Percentiles rank a stretch among this genome's conserved stretches.
Evolutionary conservation across 495 filamentous ascomycete genomes (phyloP).

Genomic region (Aspergillus ellipticus): DNA sequence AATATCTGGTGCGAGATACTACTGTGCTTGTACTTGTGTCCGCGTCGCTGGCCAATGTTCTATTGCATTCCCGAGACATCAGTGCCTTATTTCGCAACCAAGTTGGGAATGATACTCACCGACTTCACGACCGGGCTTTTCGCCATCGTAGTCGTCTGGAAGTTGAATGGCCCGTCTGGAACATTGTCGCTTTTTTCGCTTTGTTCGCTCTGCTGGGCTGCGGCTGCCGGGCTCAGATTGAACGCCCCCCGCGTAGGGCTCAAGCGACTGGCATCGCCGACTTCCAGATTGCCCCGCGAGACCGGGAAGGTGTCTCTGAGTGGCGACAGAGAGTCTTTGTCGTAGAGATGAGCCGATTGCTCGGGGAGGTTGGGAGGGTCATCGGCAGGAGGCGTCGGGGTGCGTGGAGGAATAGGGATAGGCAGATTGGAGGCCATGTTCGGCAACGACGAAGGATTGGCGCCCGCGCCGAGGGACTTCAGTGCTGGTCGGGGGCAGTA

Average conservation of each 20-base stretch:
- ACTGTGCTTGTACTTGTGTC: slow-evolving; percentile 97
- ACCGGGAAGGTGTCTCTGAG: slow-evolving; percentile 49
- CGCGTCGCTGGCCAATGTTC: slow-evolving; percentile 85
- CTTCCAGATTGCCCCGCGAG: slow-evolving; percentile 18
- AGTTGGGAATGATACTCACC: slow-evolving; percentile 45
- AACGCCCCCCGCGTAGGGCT: slow-evolving; percentile 42
- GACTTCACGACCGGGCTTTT: slow-evolving; percentile 75
- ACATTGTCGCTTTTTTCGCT: slow-evolving; percentile 39
- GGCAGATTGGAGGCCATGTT: slow-evolving; percentile 58
- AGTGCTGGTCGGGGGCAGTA: background rate
- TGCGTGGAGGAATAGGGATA: slow-evolving; percentile 61
- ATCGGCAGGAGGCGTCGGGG: slow-evolving; percentile 65
- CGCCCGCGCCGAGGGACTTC: slow-evolving; percentile 5
- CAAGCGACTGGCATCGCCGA: slow-evolving; percentile 28
- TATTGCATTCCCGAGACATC: slow-evolving; percentile 22
- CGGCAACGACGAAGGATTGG: slow-evolving; percentile 1
- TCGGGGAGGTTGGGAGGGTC: slow-evolving; percentile 29
- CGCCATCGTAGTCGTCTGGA: slow-evolving; percentile 77
- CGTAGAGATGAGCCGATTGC: slow-evolving; percentile 29
- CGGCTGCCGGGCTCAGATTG: slow-evolving; percentile 37
- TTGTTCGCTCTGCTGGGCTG: slow-evolving; percentile 36
- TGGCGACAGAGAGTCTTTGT: slow-evolving; percentile 63
- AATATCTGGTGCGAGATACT: slow-evolving; percentile 96
- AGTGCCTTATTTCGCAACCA: slow-evolving; percentile 7
- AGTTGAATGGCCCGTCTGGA: slow-evolving; percentile 75